A percentile compares a stretch with the other conserved stretches of the same genome.
Conservation (phyloP, 352 stramenopile species). For the Thalassiosira mediterranea region DNA sequence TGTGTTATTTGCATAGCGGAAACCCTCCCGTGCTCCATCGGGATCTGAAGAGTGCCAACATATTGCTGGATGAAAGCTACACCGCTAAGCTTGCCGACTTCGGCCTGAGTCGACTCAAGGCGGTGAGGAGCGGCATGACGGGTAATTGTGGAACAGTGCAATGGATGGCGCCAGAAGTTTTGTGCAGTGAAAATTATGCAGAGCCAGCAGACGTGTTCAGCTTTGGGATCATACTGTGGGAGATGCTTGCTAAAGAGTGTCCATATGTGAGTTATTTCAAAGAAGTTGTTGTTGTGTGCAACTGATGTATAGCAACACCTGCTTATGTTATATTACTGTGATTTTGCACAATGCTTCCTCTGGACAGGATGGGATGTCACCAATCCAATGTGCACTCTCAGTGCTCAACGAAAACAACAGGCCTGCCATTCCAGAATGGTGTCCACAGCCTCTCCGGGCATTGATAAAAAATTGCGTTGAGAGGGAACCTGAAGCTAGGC, state of each 20-base stretch:
- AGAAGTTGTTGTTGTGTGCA: too few relatives aligned
- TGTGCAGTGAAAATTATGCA: conserved; percentile 76
- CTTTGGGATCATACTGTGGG: conserved; percentile 84
- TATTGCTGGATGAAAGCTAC: conserved; percentile 81
- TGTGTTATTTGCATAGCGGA: conserved; percentile 96
- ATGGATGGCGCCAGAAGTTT: conserved; percentile 84
- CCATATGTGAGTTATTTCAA: too few relatives aligned
- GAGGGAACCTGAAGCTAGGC: conserved; percentile 63
- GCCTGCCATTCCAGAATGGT: conserved; percentile 79
- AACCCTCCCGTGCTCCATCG: conserved; percentile 95
- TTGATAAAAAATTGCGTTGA: conserved; percentile 77
- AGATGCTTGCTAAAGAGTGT: conserved; percentile 78
- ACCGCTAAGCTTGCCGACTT: conserved; percentile 97
- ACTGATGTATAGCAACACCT: too few relatives aligned
- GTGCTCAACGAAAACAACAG: conserved; percentile 80
- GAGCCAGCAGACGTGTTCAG: conserved; percentile 82
- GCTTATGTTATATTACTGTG: too few relatives aligned
- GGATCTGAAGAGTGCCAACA: conserved; percentile 91
- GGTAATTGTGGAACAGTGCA: conserved; percentile 87
- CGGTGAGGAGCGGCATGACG: conserved; percentile 93
- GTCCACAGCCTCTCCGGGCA: conserved; percentile 60
- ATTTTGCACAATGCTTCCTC: too few relatives aligned
- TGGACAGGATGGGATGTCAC: conserved; percentile 83
- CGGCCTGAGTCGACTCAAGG: conserved; percentile 95
- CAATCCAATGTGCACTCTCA: conserved; percentile 80